Evolutionary conservation across 2,329 filamentous ascomycete genomes (phyloP).

Genomic region (Biscogniauxia marginata): DNA sequence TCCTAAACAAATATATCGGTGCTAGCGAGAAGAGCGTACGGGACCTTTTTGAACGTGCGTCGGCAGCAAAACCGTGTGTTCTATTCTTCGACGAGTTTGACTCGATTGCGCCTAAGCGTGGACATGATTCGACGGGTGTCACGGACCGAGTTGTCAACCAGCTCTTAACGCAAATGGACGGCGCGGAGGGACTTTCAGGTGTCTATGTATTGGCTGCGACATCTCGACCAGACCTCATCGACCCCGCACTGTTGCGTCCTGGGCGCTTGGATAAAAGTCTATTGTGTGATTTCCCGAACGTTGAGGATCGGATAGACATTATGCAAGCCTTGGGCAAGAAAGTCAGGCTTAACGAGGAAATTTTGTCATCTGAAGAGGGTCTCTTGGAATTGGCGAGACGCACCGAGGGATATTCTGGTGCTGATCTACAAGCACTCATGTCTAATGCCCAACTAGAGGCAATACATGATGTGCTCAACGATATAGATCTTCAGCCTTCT

Average conservation of each 20-base stretch:
- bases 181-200: constrained; percentile 88
- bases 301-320: constrained; percentile 84
- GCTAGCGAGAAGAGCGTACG: constrained; percentile 95
- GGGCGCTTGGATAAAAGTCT: constrained; percentile 92
- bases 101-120: constrained; percentile 93
- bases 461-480: constrained; percentile 85
- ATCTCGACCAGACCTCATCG: constrained; percentile 88
- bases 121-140: constrained; percentile 96
- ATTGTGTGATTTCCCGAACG: constrained; percentile 81
- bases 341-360: constrained; percentile 67
- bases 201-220: constrained; percentile 97
- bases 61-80: constrained; percentile 87
- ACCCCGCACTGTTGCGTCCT: constrained; percentile 86
- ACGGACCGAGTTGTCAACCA: constrained; percentile 98
- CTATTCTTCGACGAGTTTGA: constrained; percentile 99
- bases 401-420: constrained; percentile 90
- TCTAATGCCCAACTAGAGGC: constrained; percentile 97
- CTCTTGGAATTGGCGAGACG: constrained; percentile 72
- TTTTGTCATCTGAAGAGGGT: constrained; percentile 55
- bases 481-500: constrained; percentile 40
- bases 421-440: constrained; percentile 89
- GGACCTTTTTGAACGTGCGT: constrained; percentile 89
- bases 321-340: constrained; percentile 80
- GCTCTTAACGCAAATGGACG: constrained; percentile 97
- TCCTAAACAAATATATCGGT: constrained; percentile 98